Conservation (phyloP, 2,329 filamentous ascomycete species). For the Neospermospora avenae region DNA sequence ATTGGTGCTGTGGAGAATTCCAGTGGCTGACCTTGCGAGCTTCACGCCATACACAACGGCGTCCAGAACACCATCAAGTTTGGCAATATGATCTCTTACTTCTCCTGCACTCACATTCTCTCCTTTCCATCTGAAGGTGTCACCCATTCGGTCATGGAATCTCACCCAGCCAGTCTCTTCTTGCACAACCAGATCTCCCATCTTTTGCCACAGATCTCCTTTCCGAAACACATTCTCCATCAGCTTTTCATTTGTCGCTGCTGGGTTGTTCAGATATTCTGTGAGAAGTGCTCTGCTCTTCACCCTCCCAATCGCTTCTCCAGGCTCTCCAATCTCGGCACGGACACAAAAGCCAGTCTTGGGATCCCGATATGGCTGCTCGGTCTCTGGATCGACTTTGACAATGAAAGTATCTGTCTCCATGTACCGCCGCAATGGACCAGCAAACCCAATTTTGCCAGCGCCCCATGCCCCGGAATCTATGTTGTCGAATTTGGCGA, state of each 20-base stretch:
- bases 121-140: conserved; percentile 52
- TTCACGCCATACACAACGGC: conserved; percentile 44
- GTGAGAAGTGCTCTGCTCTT: conserved; percentile 39
- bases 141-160: conserved; percentile 48
- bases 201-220: conserved; percentile 44
- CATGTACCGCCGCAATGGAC: conserved; percentile 39
- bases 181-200: conserved; percentile 43
- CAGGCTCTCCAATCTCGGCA: conserved; percentile 39
- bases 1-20: neutral
- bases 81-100: conserved; percentile 42
- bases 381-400: conserved; percentile 36
- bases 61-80: conserved; percentile 40
- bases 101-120: conserved; percentile 47
- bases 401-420: conserved; percentile 44
- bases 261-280: conserved; percentile 41
- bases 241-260: conserved; percentile 44
- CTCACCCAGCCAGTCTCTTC: conserved; percentile 42
- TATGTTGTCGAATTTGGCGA: conserved; percentile 44
- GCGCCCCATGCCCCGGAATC: conserved; percentile 40
- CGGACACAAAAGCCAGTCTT: conserved; percentile 43
- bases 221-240: conserved; percentile 43
- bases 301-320: conserved; percentile 44
- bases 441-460: conserved; percentile 43
- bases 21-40: conserved; percentile 35
- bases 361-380: conserved; percentile 42